These are phyloP conservation scores for Podila epicladia DNA, from an alignment of 192 early-diverging fungal species.

Conservation along the genomic window DNA sequence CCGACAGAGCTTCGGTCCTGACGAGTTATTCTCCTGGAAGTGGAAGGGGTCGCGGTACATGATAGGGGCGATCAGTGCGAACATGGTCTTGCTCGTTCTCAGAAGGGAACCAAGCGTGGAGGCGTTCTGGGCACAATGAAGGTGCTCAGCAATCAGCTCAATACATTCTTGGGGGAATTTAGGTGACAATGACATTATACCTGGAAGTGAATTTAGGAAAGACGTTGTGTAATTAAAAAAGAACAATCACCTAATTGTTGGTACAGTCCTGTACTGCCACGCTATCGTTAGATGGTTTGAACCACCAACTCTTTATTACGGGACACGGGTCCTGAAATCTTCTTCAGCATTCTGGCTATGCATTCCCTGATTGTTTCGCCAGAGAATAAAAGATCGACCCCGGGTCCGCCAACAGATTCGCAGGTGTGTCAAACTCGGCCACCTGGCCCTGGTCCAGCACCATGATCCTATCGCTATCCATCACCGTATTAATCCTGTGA, in stretches of 20 bases:
- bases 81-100: not conserved
- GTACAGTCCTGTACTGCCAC: too few species aligned
- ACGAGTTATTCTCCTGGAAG: not conserved
- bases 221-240: too few species aligned
- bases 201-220: too few species aligned
- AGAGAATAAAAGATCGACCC: slow-evolving; percentile 56
- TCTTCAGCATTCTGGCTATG: too few species aligned
- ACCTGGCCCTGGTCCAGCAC: slow-evolving; percentile 78
- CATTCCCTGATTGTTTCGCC: slow-evolving; percentile 57
- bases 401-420: slow-evolving; percentile 22
- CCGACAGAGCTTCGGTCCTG: not conserved
- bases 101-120: not conserved
- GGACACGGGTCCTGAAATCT: too few species aligned
- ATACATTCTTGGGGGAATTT: too few species aligned
- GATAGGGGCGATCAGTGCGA: not conserved
- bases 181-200: too few species aligned
- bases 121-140: not conserved
- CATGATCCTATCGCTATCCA: slow-evolving; percentile 75
- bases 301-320: too few species aligned
- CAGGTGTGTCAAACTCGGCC: slow-evolving; percentile 46
- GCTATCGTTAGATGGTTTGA: too few species aligned
- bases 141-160: not conserved
- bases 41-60: not conserved
- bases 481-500: slow-evolving; percentile 60
- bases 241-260: too few species aligned